Evolutionary conservation across 1,139 yeast species (phyloP).

Genomic region (Geotrichum reessii): DNA sequence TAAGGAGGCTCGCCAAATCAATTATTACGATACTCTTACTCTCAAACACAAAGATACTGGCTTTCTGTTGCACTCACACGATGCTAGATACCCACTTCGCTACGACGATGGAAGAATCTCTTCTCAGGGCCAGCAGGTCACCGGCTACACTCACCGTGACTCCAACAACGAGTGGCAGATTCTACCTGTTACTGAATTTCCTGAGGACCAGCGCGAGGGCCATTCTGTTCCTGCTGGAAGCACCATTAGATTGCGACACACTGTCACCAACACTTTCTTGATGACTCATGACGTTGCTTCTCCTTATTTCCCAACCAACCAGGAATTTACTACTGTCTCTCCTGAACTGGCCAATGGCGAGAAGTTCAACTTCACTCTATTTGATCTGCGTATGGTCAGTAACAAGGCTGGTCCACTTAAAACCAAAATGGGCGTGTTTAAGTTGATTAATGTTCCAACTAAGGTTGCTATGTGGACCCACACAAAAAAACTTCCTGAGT

Average conservation of each 20-base stretch:
- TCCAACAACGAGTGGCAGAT: slow-evolving; percentile 82
- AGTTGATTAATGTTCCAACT: slow-evolving; percentile 75
- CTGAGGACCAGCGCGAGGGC: slow-evolving; percentile 40
- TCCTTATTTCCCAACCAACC: slow-evolving; percentile 84
- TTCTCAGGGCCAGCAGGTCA: slow-evolving; percentile 92
- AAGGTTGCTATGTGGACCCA: slow-evolving; percentile 96
- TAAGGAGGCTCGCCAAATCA: slow-evolving; percentile 60
- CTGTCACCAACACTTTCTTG: slow-evolving; percentile 69
- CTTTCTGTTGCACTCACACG: slow-evolving; percentile 77
- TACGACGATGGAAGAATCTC: slow-evolving; percentile 96
- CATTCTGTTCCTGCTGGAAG: slow-evolving; percentile 55
- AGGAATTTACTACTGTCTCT: slow-evolving; percentile 75
- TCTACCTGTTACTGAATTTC: slow-evolving; percentile 52
- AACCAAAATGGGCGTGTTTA: slow-evolving; percentile 64
- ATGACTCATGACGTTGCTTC: slow-evolving; percentile 97
- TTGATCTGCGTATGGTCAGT: slow-evolving; percentile 61
- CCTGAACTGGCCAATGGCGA: slow-evolving; percentile 53
- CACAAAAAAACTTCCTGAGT: slow-evolving; percentile 73
- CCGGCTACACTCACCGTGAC: slow-evolving; percentile 58
- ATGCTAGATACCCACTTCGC: slow-evolving; percentile 70
- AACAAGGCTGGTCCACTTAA: slow-evolving; percentile 52
- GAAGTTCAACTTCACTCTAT: slow-evolving; percentile 68
- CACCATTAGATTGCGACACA: slow-evolving; percentile 71
- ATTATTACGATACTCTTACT: slow-evolving; percentile 71
- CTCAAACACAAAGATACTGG: slow-evolving; percentile 71